These are phyloP conservation scores for Hura crepitans DNA, from an alignment of 441 rosid species.

Conservation along the genomic window DNA sequence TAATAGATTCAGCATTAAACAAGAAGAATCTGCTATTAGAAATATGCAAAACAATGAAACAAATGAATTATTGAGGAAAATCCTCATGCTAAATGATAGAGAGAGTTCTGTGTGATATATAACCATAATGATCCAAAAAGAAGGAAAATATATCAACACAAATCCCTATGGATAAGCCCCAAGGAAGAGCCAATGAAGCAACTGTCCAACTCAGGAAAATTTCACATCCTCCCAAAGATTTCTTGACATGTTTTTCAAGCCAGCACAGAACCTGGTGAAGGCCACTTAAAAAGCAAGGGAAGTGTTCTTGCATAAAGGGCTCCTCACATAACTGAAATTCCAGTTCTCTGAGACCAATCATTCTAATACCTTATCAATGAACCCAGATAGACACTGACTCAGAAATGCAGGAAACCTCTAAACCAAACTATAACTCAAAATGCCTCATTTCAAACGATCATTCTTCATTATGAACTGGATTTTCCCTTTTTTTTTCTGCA, in stretches of 20 bases:
- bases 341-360: constrained; percentile 4
- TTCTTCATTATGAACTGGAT: constrained; percentile 6
- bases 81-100: background rate
- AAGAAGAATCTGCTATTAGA: constrained; percentile 13
- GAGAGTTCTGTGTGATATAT: background rate
- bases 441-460: background rate
- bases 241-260: background rate
- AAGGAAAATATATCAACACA: constrained; percentile 11
- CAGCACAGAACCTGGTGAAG: constrained; percentile 13
- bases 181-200: constrained; percentile 17
- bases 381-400: constrained; percentile 21
- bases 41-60: constrained; percentile 22
- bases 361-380: constrained; percentile 19
- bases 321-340: background rate
- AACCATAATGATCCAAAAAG: constrained; percentile 14
- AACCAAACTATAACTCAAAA: constrained; percentile 16
- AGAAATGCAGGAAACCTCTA: constrained; percentile 20
- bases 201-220: background rate
- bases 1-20: constrained; percentile 19
- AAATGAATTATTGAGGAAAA: background rate
- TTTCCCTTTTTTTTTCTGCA: constrained; percentile 7
- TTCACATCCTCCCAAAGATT: background rate
- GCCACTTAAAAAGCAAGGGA: constrained; percentile 21
- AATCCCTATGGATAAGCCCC: constrained; percentile 15
- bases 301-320: constrained; percentile 22